These are phyloP conservation scores for Aphanoascus verrucosus DNA, from an alignment of 2,329 filamentous ascomycete genomes.

Conservation along the genomic window DNA sequence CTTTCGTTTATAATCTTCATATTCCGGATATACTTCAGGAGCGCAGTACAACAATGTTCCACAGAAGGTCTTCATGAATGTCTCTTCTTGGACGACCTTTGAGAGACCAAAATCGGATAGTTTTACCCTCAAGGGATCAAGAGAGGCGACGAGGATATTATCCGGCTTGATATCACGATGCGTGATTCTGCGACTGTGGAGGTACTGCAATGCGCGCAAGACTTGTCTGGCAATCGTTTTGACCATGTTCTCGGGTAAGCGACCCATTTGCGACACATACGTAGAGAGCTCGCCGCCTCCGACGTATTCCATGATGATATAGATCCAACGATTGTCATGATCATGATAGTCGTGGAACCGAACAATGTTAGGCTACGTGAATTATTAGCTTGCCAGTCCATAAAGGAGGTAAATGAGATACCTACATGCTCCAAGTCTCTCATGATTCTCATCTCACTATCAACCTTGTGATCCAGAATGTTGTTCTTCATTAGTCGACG, in stretches of 20 bases:
- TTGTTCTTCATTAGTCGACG: conserved; percentile 88
- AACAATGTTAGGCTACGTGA: conserved; percentile 66
- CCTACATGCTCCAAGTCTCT: conserved; percentile 68
- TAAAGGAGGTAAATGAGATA: conserved; percentile 11
- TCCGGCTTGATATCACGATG: conserved; percentile 99
- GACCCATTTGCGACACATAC: conserved; percentile 51
- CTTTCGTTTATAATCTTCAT: conserved; percentile 52
- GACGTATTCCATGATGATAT: conserved; percentile 96
- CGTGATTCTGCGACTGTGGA: conserved; percentile 80
- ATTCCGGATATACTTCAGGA: conserved; percentile 87
- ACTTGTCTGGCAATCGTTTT: conserved; percentile 59
- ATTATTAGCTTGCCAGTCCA: background rate
- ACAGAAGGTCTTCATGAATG: conserved; percentile 91
- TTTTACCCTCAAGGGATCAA: conserved; percentile 70
- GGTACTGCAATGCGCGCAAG: conserved; percentile 69
- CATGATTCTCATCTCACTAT: conserved; percentile 98
- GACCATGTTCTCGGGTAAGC: conserved; percentile 57
- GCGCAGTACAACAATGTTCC: conserved; percentile 93
- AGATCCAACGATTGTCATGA: conserved; percentile 62
- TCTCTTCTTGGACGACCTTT: conserved; percentile 85
- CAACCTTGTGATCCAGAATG: conserved; percentile 76
- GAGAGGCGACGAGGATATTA: conserved; percentile 75
- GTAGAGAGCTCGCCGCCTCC: conserved; percentile 71
- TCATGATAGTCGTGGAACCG: conserved; percentile 84
- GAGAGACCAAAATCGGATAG: conserved; percentile 94